These are phyloP conservation scores for Sporothrix luriei DNA, from an alignment of 2,329 filamentous ascomycete genomes.

Conservation along the genomic window DNA sequence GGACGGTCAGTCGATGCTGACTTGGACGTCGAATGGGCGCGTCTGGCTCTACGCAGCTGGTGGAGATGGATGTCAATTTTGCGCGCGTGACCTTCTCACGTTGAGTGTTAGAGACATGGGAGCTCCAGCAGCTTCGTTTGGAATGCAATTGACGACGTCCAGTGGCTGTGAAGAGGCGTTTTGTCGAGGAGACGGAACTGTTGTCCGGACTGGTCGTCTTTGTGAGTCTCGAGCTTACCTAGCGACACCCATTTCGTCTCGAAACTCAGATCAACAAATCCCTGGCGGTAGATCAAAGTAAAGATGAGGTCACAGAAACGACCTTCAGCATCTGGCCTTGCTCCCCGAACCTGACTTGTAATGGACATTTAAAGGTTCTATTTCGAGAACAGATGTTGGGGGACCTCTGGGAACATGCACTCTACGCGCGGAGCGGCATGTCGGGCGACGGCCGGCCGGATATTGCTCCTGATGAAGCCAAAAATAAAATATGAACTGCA, in stretches of 20 bases:
- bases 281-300: too few species aligned
- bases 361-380: background rate
- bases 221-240: background rate
- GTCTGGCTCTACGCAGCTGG: background rate
- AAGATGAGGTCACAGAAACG: too few species aligned
- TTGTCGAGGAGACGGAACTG: background rate
- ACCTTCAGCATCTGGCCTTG: background rate
- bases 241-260: background rate
- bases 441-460: too few species aligned
- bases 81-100: background rate
- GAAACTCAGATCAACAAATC: background rate
- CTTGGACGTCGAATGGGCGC: background rate
- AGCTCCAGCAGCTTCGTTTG: background rate
- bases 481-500: background rate
- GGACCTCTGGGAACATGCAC: slow-evolving; percentile 4
- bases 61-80: background rate
- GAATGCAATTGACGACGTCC: background rate
- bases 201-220: too few species aligned
- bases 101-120: background rate
- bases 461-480: background rate
- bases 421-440: too few species aligned
- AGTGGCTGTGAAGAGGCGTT: background rate
- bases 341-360: background rate
- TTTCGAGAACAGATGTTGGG: slow-evolving; percentile 2
- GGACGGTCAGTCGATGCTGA: too few species aligned